phyloP scores from a whole-genome alignment of 1,284 basidiomycete species.

The Ganoderma multipileum region DNA sequence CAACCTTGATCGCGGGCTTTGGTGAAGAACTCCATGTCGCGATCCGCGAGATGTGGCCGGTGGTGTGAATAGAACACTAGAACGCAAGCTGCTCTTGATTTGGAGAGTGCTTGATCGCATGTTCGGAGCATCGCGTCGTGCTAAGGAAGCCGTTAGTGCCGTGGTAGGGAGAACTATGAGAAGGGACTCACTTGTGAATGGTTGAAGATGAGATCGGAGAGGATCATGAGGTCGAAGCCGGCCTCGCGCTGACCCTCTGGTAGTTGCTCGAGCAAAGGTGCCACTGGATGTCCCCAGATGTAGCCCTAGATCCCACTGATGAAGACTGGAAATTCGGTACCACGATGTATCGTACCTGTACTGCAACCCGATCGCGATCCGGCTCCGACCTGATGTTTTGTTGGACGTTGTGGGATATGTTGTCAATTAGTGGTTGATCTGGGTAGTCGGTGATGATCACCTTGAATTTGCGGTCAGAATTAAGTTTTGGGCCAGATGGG shows the following conservation, averaged over 20 bases:
- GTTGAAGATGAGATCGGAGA: constrained; percentile 94
- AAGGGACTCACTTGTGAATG: constrained; percentile 70
- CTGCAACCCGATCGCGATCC: constrained; percentile 44
- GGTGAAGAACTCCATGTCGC: constrained; percentile 86
- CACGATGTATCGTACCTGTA: constrained; percentile 51
- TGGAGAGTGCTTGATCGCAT: constrained; percentile 59
- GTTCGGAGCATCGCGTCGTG: constrained; percentile 86
- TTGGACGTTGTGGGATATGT: constrained; percentile 76
- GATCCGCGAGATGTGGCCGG: constrained; percentile 83
- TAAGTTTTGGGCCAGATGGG: not conserved
- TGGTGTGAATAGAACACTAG: constrained; percentile 96
- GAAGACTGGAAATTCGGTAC: not conserved
- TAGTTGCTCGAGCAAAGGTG: constrained; percentile 54
- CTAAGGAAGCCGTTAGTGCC: constrained; percentile 43
- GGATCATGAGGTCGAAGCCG: constrained; percentile 82
- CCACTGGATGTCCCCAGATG: constrained; percentile 84
- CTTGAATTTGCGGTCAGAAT: constrained; percentile 40
- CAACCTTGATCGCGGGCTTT: constrained; percentile 76
- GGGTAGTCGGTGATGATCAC: constrained; percentile 94
- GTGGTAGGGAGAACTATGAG: not conserved
- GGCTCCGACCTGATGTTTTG: constrained; percentile 54
- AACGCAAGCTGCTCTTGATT: constrained; percentile 50
- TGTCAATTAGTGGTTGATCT: constrained; percentile 80
- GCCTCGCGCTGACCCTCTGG: constrained; percentile 17
- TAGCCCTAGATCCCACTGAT: constrained; percentile 66